Percentiles rank a stretch among this genome's conserved stretches.
Evolutionary conservation across 2,329 filamentous ascomycete genomes (phyloP).

Genomic region (Orbilia blumenaviensis): DNA sequence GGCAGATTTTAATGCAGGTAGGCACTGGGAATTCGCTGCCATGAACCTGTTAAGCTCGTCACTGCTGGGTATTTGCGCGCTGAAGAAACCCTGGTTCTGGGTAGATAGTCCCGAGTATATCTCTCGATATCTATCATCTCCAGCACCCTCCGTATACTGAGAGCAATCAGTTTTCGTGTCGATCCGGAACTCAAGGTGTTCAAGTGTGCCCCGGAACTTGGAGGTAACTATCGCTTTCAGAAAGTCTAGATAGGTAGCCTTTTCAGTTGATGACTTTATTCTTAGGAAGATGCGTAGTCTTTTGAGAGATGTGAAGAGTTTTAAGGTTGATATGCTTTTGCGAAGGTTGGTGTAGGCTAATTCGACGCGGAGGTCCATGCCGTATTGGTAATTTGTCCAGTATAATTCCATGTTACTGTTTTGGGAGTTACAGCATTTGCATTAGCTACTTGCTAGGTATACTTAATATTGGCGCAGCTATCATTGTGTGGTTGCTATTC

Average conservation of each 20-base stretch:
- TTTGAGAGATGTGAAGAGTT: neutral
- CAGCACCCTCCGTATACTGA: too few species aligned
- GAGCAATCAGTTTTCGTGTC: neutral
- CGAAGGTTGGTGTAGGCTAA: neutral
- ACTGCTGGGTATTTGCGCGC: neutral
- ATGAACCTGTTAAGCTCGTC: neutral
- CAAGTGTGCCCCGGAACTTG: neutral
- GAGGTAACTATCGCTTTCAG: neutral
- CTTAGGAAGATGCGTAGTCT: neutral
- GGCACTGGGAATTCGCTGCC: neutral
- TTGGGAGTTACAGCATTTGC: too few species aligned
- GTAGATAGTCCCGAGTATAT: neutral
- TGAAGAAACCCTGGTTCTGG: neutral
- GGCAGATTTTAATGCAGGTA: neutral
- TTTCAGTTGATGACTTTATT: neutral
- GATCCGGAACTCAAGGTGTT: neutral
- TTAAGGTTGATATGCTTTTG: neutral
- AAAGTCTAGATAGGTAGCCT: neutral
- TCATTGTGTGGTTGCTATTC: neutral
- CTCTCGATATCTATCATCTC: neutral
- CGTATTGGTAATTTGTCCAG: neutral
- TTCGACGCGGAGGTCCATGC: neutral
- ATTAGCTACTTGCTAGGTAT: too few species aligned
- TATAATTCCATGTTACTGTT: neutral
- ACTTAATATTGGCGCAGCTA: neutral